Conservation (phyloP, 164 flowering plant species). For the Chimonanthus salicifolius region DNA sequence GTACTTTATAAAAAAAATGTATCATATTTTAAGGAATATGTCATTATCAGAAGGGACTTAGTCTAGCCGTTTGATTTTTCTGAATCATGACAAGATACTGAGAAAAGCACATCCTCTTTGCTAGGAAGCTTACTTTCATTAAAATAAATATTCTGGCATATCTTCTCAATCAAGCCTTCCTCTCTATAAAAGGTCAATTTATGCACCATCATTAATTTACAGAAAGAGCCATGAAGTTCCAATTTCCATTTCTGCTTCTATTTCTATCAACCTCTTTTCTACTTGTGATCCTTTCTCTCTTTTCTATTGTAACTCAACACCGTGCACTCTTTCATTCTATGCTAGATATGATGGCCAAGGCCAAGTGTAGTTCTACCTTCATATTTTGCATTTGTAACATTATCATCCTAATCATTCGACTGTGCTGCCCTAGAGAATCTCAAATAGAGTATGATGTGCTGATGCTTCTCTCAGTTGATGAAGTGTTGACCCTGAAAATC, state of each 20-base stretch:
- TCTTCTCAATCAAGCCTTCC: background rate
- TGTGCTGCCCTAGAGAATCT: constrained; percentile 5
- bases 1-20: too few relatives aligned
- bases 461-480: background rate
- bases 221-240: constrained; percentile 7
- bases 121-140: background rate
- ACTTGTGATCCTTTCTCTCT: background rate
- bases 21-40: too few relatives aligned
- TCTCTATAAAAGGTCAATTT: background rate
- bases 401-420: constrained; percentile 6
- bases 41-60: too few relatives aligned
- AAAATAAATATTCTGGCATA: background rate
- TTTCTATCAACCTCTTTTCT: background rate
- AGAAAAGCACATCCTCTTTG: background rate
- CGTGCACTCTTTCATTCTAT: constrained; percentile 7
- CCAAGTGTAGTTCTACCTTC: constrained; percentile 6
- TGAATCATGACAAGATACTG: too few relatives aligned
- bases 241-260: constrained; percentile 1
- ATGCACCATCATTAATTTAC: background rate
- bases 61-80: too few relatives aligned
- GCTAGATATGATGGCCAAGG: constrained; percentile 1
- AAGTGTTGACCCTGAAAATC: background rate
- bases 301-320: constrained; percentile 2
- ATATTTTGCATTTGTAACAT: constrained; percentile 13
- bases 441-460: constrained; percentile 1